Evolutionary conservation across 768 basidiomycete species (phyloP), one percentile per base, ranked within the genome.

Genomic region (Hirschioporus abietinus): DNA sequence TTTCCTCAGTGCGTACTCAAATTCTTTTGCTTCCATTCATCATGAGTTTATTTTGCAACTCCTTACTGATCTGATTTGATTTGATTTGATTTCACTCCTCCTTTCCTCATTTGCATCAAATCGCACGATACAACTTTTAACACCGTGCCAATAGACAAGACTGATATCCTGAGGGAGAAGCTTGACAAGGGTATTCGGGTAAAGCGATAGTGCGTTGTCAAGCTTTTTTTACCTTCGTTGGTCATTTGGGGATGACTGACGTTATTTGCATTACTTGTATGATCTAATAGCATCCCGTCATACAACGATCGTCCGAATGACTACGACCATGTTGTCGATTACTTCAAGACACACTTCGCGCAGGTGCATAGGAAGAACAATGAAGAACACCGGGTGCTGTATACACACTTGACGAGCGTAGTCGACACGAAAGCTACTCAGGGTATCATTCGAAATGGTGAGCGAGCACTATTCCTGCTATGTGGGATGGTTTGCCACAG

Each of bases 271-370:
- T 61, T 25, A 30, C 8, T 2, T 30, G 34, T 61, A 8, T 20
- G 20, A 52, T 52, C 25, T 25, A 62, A 60, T 69, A 92, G 90
- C 74, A 93, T 93, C 71, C 86, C 92, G 35, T 93, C 92, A 7
- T 93, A 88, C 69, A 90, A 89, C 27, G 87, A 91, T 69, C 86
- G 92, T 57, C 76, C 85, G n/a, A 93, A 94, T 73, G 89, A 89
- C 71, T 92, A 88, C 71, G 90, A 93, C 66, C 86, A 88, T 5
- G 90, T 92, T 24, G 86, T 92, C 58, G 87, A 90, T 72, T 94
- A 94, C 77, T 94, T 95, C 84, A 88, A 90, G 10, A 89, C 91
- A 36, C 93, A 94, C 71, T 95, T 95, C 78, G 78, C 91, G 67
- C 91, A 94, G 75, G 88, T 91, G 20, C 91, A 93, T 74, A 80